Evolutionary conservation across 176 grass and related monocot species (phyloP), one percentile per base, ranked within the genome.

Genomic region (Paspalum notatum): DNA sequence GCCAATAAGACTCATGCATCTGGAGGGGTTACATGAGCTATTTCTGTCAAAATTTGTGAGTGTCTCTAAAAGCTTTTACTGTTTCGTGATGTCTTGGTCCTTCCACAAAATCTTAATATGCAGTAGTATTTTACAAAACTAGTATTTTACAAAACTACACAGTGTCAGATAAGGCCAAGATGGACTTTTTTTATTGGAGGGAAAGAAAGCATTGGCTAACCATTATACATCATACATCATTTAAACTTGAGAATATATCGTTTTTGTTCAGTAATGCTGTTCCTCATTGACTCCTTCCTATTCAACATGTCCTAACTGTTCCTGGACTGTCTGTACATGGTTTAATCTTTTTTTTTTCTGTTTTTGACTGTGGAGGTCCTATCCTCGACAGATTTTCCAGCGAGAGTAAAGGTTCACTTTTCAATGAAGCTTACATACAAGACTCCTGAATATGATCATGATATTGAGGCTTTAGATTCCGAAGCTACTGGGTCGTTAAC

Each of bases 41-140:
- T 98, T 98, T 84, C 70, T 93, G 51, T 98, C 95, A 68, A 98
- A 98, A 87, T 95, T 98, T 95, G 95, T 98, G 76, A 94, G 95
- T 89, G 25, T 57, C 81, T 71, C 3, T 64, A 51, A 60, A 44
- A 46, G 52, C 54, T 85, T 77, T 21, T 12, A 12, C 18, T 39
- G 16, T 69, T 63, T 43, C 42, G 10, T 21, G 74, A 39, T 60
- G 42, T 56, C 9, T 66, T 53, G 1, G 12, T 45, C 74, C 5
- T 76, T 76, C 24, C n/a, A 43, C 59, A 37, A 43, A 59, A 87
- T 58, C 25, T 72, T 82, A 71, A 37, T n/a, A n/a, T n/a, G n/a
- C n/a, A n/a, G n/a, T n/a, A 77, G 21, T 57, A 75, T 46, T 39
- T 13, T 50, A 37, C 45, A 61, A 17, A 80, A 61, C 13, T 38